Evolutionary conservation across 257 asterid genomes (phyloP).

Genomic region (Schizonepeta tenuifolia): DNA sequence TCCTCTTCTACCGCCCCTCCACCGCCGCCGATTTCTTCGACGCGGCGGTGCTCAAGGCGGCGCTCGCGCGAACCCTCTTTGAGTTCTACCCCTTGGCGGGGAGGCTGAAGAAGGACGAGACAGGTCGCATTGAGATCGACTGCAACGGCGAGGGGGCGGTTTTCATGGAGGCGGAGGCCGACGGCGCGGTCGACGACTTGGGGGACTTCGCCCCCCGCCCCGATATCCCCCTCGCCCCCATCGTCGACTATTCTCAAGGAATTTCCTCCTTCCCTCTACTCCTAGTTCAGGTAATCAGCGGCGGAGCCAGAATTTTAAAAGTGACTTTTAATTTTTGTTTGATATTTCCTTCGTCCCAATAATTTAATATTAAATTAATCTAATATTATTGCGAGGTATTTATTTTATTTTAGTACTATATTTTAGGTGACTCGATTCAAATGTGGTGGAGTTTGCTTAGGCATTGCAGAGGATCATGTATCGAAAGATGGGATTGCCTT

Average conservation of each 20-base stretch:
- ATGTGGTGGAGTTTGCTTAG: slow-evolving; percentile 16
- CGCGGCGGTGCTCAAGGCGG: slow-evolving; percentile 1
- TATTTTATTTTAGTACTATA: too few relatives aligned
- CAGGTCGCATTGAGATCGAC: slow-evolving; percentile 7
- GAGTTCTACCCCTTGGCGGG: slow-evolving; percentile 22
- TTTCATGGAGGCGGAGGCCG: slow-evolving; percentile 17
- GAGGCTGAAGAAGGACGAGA: slow-evolving; percentile 8
- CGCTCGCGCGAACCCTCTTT: slow-evolving; percentile 11
- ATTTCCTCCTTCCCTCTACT: neutral
- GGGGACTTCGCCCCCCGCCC: neutral
- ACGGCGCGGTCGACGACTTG: slow-evolving; percentile 6
- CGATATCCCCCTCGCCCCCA: slow-evolving; percentile 2
- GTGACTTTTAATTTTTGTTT: too few relatives aligned
- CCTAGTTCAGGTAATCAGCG: neutral
- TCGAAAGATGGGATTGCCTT: neutral
- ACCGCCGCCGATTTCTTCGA: slow-evolving; percentile 12
- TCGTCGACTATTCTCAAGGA: slow-evolving; percentile 9
- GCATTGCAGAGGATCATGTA: neutral
- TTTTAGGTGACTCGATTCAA: neutral
- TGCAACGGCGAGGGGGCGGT: slow-evolving; percentile 25
- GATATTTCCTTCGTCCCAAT: too few relatives aligned
- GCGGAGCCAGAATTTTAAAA: too few relatives aligned
- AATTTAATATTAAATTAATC: too few relatives aligned
- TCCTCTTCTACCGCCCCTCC: neutral
- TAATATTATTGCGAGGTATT: too few relatives aligned